Evolutionary conservation across 1,139 yeast species (phyloP).

Genomic region (Diutina pseudorugosa): DNA sequence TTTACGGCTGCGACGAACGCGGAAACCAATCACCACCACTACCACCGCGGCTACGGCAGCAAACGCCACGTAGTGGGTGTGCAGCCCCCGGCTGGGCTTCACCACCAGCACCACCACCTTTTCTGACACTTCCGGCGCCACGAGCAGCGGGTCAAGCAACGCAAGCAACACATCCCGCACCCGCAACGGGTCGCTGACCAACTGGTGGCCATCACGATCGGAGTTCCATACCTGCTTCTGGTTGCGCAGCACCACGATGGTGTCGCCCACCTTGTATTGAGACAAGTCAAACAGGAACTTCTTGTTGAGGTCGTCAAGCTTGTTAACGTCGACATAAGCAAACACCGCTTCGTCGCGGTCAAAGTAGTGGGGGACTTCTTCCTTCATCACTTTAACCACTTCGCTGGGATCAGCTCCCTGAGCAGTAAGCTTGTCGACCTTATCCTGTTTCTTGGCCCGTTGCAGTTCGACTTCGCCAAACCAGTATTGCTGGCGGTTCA

Average conservation of each 20-base stretch:
- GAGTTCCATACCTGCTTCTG: conserved; percentile 21
- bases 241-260: conserved; percentile 13
- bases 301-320: background rate
- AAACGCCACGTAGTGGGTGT: background rate
- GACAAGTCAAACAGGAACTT: background rate
- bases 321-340: conserved; percentile 41
- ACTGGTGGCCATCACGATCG: conserved; percentile 16
- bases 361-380: conserved; percentile 34
- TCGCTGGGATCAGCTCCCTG: conserved; percentile 27
- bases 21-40: background rate
- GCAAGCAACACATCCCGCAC: conserved; percentile 19
- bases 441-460: conserved; percentile 30
- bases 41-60: background rate
- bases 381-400: conserved; percentile 35
- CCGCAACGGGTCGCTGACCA: conserved; percentile 19
- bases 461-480: conserved; percentile 24
- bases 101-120: conserved; percentile 7
- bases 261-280: background rate
- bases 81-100: background rate
- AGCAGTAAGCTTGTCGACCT: conserved; percentile 30
- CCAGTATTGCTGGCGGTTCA: conserved; percentile 30
- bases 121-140: conserved; percentile 5
- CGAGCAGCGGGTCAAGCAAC: conserved; percentile 19
- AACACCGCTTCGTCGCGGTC: conserved; percentile 32
- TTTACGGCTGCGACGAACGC: conserved; percentile 1